Base-by-base conservation (phyloP, 306 rosid genomes). In the Prinsepia uniflora region DNA sequence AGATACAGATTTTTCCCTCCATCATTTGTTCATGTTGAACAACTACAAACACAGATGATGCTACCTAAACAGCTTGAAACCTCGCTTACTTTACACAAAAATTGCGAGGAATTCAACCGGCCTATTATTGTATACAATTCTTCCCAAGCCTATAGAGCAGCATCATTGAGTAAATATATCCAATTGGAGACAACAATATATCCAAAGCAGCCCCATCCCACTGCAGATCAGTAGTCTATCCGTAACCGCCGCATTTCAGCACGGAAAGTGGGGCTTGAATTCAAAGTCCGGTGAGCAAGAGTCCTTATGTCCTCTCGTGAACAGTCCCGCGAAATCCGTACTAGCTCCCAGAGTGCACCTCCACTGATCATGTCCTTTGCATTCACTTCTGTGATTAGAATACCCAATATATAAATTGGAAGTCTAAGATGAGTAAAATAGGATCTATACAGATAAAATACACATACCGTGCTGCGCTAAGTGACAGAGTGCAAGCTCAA, bases 281-380 rank as follows among this genome's bases (percentile, higher is more conserved):
- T 79, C 64, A 91, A 82, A 60, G 96, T 91, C 44, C 83, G 85
- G 72, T 80, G 92, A 68, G 99, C 99, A 72, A 95, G 99, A 73
- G 72, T 91, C 68, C 92, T 68, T 65, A 95, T 95, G 83, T 95
- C 97, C 80, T 95, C 97, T 50, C 99, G 84, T 8, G 97, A 86
- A 80, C 99, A 95, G 71, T 91, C 99, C n/a, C 89, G 80, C 5
- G 99, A 95, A 71, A 95, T 95, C 24, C 96, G 94, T 68, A 95
- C 96, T 14, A 95, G 86, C 83, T 95, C 99, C 99, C 97, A 91
- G 20, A 95, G 96, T 66, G 97, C 99, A 71, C 99, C 99, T 22
- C 99, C 97, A 74, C 88, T 84, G 17, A 95, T 87, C 96, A 95
- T 81, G 84, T 95, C 99, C 74, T 85, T 91, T 19, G 97, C 92